Evolutionary conservation across 2,329 filamentous ascomycete species (phyloP).

Genomic region (Graphium sp.): DNA sequence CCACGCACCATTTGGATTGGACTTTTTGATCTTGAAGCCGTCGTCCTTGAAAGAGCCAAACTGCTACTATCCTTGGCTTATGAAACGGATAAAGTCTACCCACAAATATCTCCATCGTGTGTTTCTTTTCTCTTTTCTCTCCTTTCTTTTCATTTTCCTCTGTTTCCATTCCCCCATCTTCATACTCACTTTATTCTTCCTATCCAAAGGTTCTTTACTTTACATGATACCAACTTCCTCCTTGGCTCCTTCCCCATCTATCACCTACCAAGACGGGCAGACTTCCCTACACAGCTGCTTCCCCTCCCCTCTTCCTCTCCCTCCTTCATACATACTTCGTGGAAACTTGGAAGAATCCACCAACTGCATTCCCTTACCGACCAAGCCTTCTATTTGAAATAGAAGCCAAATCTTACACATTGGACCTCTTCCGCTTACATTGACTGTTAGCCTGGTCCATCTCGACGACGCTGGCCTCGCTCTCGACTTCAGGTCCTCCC

Average conservation of each 20-base stretch:
- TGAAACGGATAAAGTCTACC: too few species aligned
- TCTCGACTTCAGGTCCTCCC: too few species aligned
- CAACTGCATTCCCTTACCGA: constrained; percentile 5
- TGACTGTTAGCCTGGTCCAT: too few species aligned
- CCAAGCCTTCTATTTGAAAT: too few species aligned
- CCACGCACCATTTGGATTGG: too few species aligned
- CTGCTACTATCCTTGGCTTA: too few species aligned
- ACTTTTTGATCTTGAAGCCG: too few species aligned
- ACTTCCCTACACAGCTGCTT: not conserved
- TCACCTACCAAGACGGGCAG: not conserved
- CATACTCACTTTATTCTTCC: not conserved
- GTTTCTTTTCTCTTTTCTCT: not conserved
- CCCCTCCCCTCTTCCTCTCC: not conserved
- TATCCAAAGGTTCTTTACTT: not conserved
- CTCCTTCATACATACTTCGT: not conserved
- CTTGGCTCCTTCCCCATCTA: not conserved
- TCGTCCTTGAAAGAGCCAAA: too few species aligned
- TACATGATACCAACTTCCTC: too few species aligned
- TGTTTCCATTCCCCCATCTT: not conserved
- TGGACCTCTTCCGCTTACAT: too few species aligned
- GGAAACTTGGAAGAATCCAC: not conserved
- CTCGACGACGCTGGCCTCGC: too few species aligned
- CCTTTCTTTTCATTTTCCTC: not conserved
- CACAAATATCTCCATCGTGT: not conserved
- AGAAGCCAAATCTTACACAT: too few species aligned